Base-by-base conservation (phyloP, 106 monocot species). In the Cymbidium sinense region DNA sequence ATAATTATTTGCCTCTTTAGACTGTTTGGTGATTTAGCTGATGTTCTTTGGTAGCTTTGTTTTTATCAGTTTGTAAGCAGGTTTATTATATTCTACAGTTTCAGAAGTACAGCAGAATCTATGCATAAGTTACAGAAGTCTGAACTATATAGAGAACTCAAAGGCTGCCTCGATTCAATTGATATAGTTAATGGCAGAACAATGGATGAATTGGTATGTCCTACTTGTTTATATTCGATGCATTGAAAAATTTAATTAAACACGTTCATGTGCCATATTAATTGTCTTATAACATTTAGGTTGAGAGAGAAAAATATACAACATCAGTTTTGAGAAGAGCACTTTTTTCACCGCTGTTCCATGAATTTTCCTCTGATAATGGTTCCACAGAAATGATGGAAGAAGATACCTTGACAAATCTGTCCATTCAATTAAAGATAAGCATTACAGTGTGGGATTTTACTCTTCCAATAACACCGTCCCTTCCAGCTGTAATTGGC, bases 401-500 rank as follows among this genome's bases (percentile, higher is more conserved):
- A 76, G 98, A 98, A 81, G 98, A 98, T 85, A 74, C 64, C 82
- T 70, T 70, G 29, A 86, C 86, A 73, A 90, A 82, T 70, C 75
- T 84, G 27, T 88, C 92, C 78, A 28, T 98, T 50, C 82, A 75
- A 50, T 37, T 98, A 70, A 94, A 92, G 81, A 77, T 98, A 55
- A 84, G 79, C 76, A 83, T 98, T 55, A 94, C 92, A 78, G 89
- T 98, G 33, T 98, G 98, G 98, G 92, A 98, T 79, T 98, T 98
- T 76, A 90, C 90, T 82, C 86, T 98, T 52, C 98, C 98, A 37
- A 74, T 85, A 54, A 94, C 94, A 13, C 98, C 98, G 70, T 98
- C 98, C 35, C 87, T 98, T 85, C 98, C 98, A 70, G 94, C 94
- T 80, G 98, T 98, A 39, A 92, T 98, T 87, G 98, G 98, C 76